Evolutionary conservation across 352 stramenopile species (phyloP).

Genomic region (Globisporangium recalcitrans): DNA sequence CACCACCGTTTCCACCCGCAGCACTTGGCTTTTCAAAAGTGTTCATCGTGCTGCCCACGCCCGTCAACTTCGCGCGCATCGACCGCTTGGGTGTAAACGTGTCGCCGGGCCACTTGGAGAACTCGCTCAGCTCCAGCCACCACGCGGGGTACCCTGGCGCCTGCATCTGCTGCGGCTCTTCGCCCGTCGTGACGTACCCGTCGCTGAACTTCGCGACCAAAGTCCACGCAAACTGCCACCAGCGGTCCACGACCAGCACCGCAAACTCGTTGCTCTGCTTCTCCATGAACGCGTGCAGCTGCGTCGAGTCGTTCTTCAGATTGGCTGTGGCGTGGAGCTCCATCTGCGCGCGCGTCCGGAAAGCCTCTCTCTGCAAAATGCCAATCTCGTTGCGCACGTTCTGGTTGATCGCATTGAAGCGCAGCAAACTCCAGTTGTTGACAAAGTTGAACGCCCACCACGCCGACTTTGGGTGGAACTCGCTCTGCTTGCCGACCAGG

Average conservation of each 20-base stretch:
- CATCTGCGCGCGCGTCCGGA: conserved; percentile 16
- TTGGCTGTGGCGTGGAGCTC: conserved; percentile 14
- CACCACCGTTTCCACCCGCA: background rate
- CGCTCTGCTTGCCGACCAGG: conserved; percentile 53
- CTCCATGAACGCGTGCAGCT: conserved; percentile 29
- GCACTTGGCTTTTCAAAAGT: conserved; percentile 7
- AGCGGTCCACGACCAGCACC: conserved; percentile 40
- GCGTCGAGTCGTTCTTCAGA: conserved; percentile 1
- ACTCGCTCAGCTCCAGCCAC: conserved; percentile 58
- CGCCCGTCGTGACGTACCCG: conserved; percentile 65
- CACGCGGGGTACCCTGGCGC: conserved; percentile 56
- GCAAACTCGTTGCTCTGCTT: conserved; percentile 51
- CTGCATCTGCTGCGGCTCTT: conserved; percentile 34
- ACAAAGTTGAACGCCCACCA: conserved; percentile 88
- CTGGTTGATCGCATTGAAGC: conserved; percentile 63
- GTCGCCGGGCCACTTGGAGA: conserved; percentile 59
- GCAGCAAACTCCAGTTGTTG: conserved; percentile 81
- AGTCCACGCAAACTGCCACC: conserved; percentile 63
- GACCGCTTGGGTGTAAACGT: conserved; percentile 48
- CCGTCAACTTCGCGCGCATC: conserved; percentile 40
- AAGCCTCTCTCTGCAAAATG: conserved; percentile 35
- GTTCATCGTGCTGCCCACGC: conserved; percentile 20
- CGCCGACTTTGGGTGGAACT: conserved; percentile 58
- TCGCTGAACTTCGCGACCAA: conserved; percentile 71
- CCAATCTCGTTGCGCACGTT: conserved; percentile 41